Conservation (phyloP, 768 basidiomycete species). For the Lactarius sanguifluus region DNA sequence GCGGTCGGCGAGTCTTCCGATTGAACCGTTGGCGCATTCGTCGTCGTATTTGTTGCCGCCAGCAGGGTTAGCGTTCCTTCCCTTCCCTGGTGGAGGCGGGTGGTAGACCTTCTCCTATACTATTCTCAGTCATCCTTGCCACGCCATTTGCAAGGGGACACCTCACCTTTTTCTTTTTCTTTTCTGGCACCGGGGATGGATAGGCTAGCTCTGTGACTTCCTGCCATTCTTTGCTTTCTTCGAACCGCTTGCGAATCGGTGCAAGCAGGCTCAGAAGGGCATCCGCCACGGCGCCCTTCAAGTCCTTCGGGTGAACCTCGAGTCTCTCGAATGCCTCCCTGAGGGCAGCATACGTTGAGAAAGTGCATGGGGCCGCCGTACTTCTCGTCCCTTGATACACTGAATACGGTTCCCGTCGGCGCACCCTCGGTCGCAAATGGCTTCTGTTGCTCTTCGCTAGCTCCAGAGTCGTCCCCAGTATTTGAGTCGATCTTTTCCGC, state of each 20-base stretch:
- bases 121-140: conserved; percentile 7
- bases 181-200: conserved; percentile 65
- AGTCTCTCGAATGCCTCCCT: conserved; percentile 73
- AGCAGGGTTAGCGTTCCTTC: conserved; percentile 51
- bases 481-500: conserved; percentile 47
- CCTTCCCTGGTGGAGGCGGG: conserved; percentile 80
- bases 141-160: not conserved
- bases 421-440: conserved; percentile 69
- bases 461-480: conserved; percentile 46
- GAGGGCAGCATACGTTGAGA: conserved; percentile 60
- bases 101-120: conserved; percentile 76
- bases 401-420: conserved; percentile 80
- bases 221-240: conserved; percentile 79
- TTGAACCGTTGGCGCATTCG: not conserved
- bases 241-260: conserved; percentile 79
- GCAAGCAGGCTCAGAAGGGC: conserved; percentile 73
- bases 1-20: not conserved
- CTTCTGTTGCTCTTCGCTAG: conserved; percentile 45
- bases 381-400: conserved; percentile 73
- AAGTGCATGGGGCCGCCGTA: conserved; percentile 83
- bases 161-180: conserved; percentile 63
- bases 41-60: conserved; percentile 7
- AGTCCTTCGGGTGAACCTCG: conserved; percentile 84
- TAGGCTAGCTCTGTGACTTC: conserved; percentile 76
- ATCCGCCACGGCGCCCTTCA: conserved; percentile 76